These are phyloP conservation scores for Nephromyces sp. DNA, from an alignment of 169 alveolate genomes.

Conservation along the genomic window DNA sequence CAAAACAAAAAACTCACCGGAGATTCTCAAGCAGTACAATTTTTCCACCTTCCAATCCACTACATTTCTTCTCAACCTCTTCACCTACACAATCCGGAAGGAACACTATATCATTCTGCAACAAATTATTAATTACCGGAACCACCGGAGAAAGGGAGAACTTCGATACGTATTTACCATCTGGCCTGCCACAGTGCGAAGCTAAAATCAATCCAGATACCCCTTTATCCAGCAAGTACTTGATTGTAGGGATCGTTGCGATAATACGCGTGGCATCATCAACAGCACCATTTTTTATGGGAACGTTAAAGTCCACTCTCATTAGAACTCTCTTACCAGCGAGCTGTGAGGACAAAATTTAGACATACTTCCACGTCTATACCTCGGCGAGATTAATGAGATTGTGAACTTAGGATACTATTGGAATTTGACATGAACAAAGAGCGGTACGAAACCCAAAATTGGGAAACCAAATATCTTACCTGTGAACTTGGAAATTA, in stretches of 20 bases:
- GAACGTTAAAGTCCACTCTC: conserved; percentile 96
- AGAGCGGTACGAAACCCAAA: too few species aligned
- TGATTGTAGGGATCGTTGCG: conserved; percentile 87
- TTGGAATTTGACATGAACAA: too few species aligned
- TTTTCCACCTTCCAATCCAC: conserved; percentile 72
- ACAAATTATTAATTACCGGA: conserved; percentile 65
- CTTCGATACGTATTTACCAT: conserved; percentile 78
- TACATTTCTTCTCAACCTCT: conserved; percentile 71
- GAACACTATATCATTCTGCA: conserved; percentile 74
- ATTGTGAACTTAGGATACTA: too few species aligned
- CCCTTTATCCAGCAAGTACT: conserved; percentile 73
- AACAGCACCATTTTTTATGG: conserved; percentile 80
- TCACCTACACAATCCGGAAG: conserved; percentile 89
- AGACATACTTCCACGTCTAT: too few species aligned
- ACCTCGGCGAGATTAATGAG: too few species aligned
- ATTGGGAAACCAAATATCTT: too few species aligned
- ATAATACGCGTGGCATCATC: conserved; percentile 83
- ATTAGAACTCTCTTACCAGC: conserved; percentile 84
- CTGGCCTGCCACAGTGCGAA: conserved; percentile 96
- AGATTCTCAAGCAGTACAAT: conserved; percentile 86
- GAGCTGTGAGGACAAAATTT: conserved; percentile 54
- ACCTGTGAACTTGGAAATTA: too few species aligned
- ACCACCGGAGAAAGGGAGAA: conserved; percentile 84
- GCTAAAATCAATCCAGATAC: conserved; percentile 81
- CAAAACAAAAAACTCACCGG: too few species aligned